Evolutionary conservation across 2,329 filamentous ascomycete genomes (phyloP).

Genomic region (Cytospora leucostoma): DNA sequence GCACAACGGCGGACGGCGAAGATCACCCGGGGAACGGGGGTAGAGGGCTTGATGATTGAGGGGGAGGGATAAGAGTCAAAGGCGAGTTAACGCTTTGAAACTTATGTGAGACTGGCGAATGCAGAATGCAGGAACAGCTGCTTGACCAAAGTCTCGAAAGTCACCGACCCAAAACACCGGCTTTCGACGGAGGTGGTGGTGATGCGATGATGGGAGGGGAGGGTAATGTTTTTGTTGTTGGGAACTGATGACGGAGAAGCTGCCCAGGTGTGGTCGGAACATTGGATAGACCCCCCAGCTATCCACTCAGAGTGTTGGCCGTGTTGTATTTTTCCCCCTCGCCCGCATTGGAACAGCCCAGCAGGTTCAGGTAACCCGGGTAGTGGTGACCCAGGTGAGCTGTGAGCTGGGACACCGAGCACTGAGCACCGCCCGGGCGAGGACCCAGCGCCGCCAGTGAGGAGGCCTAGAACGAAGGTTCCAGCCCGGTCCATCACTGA

Average conservation of each 20-base stretch:
- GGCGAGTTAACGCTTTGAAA: constrained; percentile 28
- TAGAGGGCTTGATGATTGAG: not conserved
- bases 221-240: constrained; percentile 10
- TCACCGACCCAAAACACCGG: constrained; percentile 9
- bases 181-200: constrained; percentile 20
- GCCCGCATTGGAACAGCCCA: constrained; percentile 3
- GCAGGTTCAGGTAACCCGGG: not conserved
- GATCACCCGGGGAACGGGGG: not conserved
- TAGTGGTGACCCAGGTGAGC: not conserved
- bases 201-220: constrained; percentile 14
- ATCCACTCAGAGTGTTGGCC: not conserved
- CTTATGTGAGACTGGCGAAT: constrained; percentile 19
- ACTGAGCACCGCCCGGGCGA: not conserved
- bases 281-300: constrained; percentile 5
- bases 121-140: constrained; percentile 15
- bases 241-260: constrained; percentile 11
- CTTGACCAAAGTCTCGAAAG: constrained; percentile 16
- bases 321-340: constrained; percentile 12
- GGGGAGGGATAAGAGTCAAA: constrained; percentile 22
- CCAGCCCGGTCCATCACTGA: not conserved
- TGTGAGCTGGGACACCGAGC: not conserved
- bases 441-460: not conserved
- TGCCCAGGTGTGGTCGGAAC: not conserved
- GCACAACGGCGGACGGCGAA: not conserved
- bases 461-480: not conserved